Base-by-base conservation (phyloP, 441 rosid species). In the Daphne laureola region DNA sequence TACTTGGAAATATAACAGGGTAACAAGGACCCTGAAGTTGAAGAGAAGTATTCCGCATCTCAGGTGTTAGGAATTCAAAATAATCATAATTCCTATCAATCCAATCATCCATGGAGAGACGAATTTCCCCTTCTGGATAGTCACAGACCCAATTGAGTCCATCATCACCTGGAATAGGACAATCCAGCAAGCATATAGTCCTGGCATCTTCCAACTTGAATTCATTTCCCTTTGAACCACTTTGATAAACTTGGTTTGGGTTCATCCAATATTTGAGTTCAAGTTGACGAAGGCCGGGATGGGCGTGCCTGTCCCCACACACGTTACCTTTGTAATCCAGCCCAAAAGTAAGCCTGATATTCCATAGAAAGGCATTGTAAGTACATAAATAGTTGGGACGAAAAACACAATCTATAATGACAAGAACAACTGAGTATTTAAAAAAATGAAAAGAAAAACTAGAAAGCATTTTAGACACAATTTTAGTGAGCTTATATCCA, bases 1-100 rank as follows among this genome's bases (percentile, higher is more conserved):
- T 86, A 61, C 81, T 89, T 11, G 98, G 96, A 77, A 89, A 89
- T 54, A 92, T 80, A 42, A 92, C 70, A 42, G 98, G 97, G 73
- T 92, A 92, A 68, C 98, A 92, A 58, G 98, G 98, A 68, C 98
- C 98, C 71, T 79, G 96, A 69, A 92, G 97, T 70, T 83, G 97
- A 69, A 86, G 92, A 62, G 98, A 92, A 0, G 84, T 60, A 71
- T 92, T 92, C 45, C 92, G 73, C 98, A 92, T 89, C 65, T 84
- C 97, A 3, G 89, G 89, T 38, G 97, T 86, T 59, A 92, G 95
- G 70, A 92, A 81, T 59, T 92, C 95, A 66, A 71, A 92, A 73
- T 92, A 92, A 71, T 92, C 94, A 3, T 86, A 92, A 61, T 81
- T 83, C 69, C 89, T 85, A 65, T 93, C 83, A 1, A 89, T 84